Evolutionary conservation across 305 asterid species (phyloP), one percentile per base, ranked within the genome.

Genomic region (Euphrasia arctica): DNA sequence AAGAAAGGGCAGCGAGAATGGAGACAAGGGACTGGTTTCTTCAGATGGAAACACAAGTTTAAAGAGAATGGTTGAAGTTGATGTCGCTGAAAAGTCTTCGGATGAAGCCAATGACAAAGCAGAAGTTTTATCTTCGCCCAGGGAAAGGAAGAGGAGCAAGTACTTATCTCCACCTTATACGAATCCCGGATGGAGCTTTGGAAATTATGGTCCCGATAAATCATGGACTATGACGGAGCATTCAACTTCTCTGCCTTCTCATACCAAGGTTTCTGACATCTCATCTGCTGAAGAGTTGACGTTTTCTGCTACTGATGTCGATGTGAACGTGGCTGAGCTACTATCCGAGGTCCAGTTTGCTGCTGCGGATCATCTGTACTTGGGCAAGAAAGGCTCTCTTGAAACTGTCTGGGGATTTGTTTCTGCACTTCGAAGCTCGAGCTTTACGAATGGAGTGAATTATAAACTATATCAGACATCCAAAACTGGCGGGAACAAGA

Each of bases 111-210:
- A 57, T 51, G 72, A 77, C 58, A 75, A 59, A 63, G 7, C 66
- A 2, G 86, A 72, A 55, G 70, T 4, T 29, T 63, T 70, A 36
- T 67, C 78, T 58, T 62, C 81, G 14, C 82, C 95, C 0, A 80
- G 98, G 87, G 93, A 80, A 67, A 85, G 97, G 77, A 92, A 80
- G 85, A 85, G 74, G 75, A 92, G 98, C 76, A 89, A 80, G 82
- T 89, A 84, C 74, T 72, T 92, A 1, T 89, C 91, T 62, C 87
- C 91, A 64, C 97, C 97, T 12, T 92, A 80, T 55, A 82, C 85
- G 25, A 68, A 60, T 74, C 79, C 70, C 3, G 41, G 0, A 12
- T 60, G 67, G 79, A 74, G 58, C 48, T 66, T 62, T 0, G 80
- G 70, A 47, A 66, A 56, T 54, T 60, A 75, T 11, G 70, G 64